Base-by-base conservation (phyloP, 169 alveolate species). In the Theileria parva region DNA sequence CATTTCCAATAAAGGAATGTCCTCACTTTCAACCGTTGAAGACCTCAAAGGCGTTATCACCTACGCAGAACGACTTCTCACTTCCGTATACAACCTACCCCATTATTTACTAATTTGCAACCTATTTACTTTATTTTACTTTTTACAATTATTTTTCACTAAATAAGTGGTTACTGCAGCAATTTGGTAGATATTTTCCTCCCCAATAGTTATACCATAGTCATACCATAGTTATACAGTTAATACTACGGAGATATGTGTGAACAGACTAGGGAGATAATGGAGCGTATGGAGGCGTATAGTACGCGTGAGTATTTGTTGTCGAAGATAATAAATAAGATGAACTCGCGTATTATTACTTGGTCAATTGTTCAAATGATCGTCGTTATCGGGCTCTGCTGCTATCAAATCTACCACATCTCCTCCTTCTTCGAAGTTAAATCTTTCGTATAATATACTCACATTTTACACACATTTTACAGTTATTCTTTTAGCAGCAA, bases 341-440 rank as follows among this genome's bases (percentile, higher is more conserved):
- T 83, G 89, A 83, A 83, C 75, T 27, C 77, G 30, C 44, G 89
- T 71, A 83, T 83, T 57, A 65, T 83, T 57, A 32, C 80, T 21
- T 83, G 85, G 86, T 83, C 89, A 7, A 17, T 63, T 0, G 53
- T 78, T 39, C 89, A 83, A 64, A 76, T 83, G 89, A 64, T 76
- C 0, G 70, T 83, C 44, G 79, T 83, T 28, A 66, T 83, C 4
- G 68, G 79, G 34, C 53, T 83, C 39, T 83, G 89, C 60, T 83
- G 79, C 70, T 74, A 50, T 68, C 89, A 83, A 51, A 83, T 83
- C n/a, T 83, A 83, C 59, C 77, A 83, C 80, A 83, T 83, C 63
- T 75, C 86, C 75, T 83, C 89, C 17, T 83, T 83, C 86, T 83
- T 83, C 70, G 89, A 83, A 28, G 89, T 76, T 11, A 83, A 83